Percentiles rank a stretch among this genome's conserved stretches.
Conservation (phyloP, 495 filamentous ascomycete genomes). For the Lichina pygmaea region DNA sequence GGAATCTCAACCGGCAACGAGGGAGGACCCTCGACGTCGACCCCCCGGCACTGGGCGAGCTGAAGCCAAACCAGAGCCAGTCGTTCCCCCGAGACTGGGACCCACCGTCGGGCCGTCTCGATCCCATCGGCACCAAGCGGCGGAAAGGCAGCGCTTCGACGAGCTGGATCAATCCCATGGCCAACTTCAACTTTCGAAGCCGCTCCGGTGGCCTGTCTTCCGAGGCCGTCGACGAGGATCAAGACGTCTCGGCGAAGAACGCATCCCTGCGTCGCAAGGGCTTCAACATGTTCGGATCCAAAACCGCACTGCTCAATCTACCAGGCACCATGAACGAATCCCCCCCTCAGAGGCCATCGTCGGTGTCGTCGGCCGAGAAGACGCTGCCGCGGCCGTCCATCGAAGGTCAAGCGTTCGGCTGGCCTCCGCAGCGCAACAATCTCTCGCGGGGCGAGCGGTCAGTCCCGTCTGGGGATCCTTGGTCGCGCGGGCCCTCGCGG, state of each 20-base stretch:
- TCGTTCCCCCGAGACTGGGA: constrained; percentile 51
- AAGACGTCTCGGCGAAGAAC: not conserved
- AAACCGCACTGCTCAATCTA: constrained; percentile 29
- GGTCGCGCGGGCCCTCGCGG: constrained; percentile 28
- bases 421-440: constrained; percentile 26
- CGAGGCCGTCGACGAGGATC: not conserved
- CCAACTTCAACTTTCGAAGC: constrained; percentile 23
- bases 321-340: constrained; percentile 25
- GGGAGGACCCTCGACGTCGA: constrained; percentile 44
- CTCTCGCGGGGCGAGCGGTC: constrained; percentile 32
- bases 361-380: constrained; percentile 51
- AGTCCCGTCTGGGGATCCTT: constrained; percentile 14
- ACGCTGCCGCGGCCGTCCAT: constrained; percentile 51
- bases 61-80: constrained; percentile 55
- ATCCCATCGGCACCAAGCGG: constrained; percentile 36
- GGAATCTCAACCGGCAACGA: constrained; percentile 35
- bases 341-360: constrained; percentile 47
- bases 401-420: constrained; percentile 42
- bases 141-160: constrained; percentile 24
- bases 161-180: constrained; percentile 30
- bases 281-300: constrained; percentile 36
- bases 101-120: constrained; percentile 19
- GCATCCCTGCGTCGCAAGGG: not conserved
- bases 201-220: constrained; percentile 15
- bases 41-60: constrained; percentile 38